These are phyloP conservation scores for Aspergillus unguis DNA, from an alignment of 2,329 filamentous ascomycete genomes.

Conservation along the genomic window DNA sequence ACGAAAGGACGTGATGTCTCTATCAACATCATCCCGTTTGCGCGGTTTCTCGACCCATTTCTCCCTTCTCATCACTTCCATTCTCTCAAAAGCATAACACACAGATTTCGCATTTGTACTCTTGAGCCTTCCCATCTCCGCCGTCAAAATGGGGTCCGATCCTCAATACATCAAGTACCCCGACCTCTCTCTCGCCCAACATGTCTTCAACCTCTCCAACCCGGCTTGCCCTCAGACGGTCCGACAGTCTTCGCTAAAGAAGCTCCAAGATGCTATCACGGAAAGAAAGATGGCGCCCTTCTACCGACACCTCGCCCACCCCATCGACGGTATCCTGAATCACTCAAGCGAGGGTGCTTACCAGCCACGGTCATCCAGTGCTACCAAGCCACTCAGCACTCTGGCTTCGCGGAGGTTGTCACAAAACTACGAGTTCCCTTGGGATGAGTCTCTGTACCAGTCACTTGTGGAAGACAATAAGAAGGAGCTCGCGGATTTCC, in stretches of 20 bases:
- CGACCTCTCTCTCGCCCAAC: conserved; percentile 61
- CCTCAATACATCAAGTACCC: conserved; percentile 65
- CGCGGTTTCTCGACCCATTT: conserved; percentile 15
- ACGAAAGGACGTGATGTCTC: conserved; percentile 20
- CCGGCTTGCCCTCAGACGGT: conserved; percentile 52
- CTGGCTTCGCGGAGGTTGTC: conserved; percentile 67
- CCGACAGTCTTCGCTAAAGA: conserved; percentile 57
- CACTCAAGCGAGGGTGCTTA: conserved; percentile 62
- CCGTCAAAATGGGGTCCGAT: conserved; percentile 57
- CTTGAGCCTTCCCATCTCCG: conserved; percentile 8
- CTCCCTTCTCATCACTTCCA: conserved; percentile 14
- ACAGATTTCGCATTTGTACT: not conserved
- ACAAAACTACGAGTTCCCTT: conserved; percentile 68
- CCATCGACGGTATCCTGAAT: conserved; percentile 74
- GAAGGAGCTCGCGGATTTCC: conserved; percentile 68
- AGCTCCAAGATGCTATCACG: conserved; percentile 61
- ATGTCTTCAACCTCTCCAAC: conserved; percentile 66
- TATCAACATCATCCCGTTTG: conserved; percentile 17
- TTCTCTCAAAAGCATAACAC: not conserved
- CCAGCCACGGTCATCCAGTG: conserved; percentile 31
- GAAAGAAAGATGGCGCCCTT: conserved; percentile 66
- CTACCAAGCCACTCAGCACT: conserved; percentile 57
- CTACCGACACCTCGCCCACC: conserved; percentile 64
- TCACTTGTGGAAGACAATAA: conserved; percentile 73
- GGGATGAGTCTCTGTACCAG: conserved; percentile 87